Evolutionary conservation across 2,329 filamentous ascomycete genomes (phyloP).

Genomic region (Amylocarpus encephaloides): DNA sequence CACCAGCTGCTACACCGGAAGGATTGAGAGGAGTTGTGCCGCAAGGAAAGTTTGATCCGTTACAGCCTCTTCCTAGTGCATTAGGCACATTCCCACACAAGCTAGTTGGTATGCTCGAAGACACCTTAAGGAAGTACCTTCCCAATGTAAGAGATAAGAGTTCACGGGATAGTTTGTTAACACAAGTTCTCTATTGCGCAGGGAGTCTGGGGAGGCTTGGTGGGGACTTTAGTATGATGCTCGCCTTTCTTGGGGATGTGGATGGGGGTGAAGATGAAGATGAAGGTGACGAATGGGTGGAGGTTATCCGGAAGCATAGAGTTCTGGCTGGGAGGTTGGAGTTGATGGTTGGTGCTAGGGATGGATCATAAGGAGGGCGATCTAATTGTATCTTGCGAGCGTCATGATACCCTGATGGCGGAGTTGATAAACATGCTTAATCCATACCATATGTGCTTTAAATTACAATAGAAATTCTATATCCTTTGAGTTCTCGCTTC

Average conservation of each 20-base stretch:
- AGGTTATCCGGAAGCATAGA: slow-evolving; percentile 81
- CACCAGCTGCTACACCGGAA: slow-evolving; percentile 25
- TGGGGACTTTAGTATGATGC: slow-evolving; percentile 85
- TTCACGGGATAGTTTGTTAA: slow-evolving; percentile 79
- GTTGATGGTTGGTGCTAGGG: slow-evolving; percentile 48
- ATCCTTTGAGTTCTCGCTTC: too few species aligned
- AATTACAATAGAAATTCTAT: too few species aligned
- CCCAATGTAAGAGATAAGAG: slow-evolving; percentile 75
- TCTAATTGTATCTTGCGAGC: not conserved
- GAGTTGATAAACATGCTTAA: too few species aligned
- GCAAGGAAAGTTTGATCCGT: slow-evolving; percentile 32
- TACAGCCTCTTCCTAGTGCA: slow-evolving; percentile 65
- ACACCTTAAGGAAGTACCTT: slow-evolving; percentile 69
- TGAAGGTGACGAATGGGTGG: slow-evolving; percentile 66
- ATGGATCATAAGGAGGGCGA: slow-evolving; percentile 6
- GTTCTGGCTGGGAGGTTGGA: slow-evolving; percentile 75
- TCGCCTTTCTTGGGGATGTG: slow-evolving; percentile 50
- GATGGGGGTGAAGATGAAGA: slow-evolving; percentile 30
- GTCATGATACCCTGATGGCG: too few species aligned
- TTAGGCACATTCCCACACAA: slow-evolving; percentile 80
- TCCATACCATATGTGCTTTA: too few species aligned
- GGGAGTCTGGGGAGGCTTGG: slow-evolving; percentile 84
- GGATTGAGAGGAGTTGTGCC: slow-evolving; percentile 18
- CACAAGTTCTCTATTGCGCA: slow-evolving; percentile 88
- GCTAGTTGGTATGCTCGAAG: slow-evolving; percentile 72